phyloP scores from a whole-genome alignment of 1,284 basidiomycete species.

The Singerocomus inundabilis region DNA sequence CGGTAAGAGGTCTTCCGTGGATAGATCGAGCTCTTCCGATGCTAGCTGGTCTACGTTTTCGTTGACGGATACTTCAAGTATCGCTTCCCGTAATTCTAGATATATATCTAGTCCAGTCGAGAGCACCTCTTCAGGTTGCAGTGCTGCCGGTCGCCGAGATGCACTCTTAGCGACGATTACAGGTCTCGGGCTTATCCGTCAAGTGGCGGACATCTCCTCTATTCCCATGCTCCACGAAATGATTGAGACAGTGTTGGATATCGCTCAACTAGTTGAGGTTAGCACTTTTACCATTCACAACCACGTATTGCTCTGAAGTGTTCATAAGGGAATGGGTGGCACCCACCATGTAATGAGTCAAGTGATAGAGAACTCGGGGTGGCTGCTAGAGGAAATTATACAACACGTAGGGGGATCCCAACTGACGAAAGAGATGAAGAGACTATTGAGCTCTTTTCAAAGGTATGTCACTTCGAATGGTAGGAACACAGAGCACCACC shows the following conservation, averaged over 20 bases:
- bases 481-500: accelerated
- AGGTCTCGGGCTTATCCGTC: constrained; percentile 8
- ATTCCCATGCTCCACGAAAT: constrained; percentile 10
- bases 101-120: background rate
- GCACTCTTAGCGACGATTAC: constrained; percentile 7
- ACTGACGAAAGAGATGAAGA: constrained; percentile 1
- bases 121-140: constrained; percentile 6
- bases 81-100: background rate
- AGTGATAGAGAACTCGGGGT: constrained; percentile 19
- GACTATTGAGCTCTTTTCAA: constrained; percentile 2
- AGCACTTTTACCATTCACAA: background rate
- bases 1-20: background rate
- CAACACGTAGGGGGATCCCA: background rate
- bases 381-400: constrained; percentile 16
- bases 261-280: constrained; percentile 17
- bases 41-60: background rate
- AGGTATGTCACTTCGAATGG: background rate
- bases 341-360: constrained; percentile 16
- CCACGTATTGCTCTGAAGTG: background rate
- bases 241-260: constrained; percentile 11
- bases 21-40: background rate
- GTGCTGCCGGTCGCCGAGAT: background rate
- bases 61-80: background rate
- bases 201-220: constrained; percentile 13
- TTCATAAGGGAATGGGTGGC: constrained; percentile 14